Evolutionary conservation across 2,329 filamentous ascomycete genomes (phyloP), one percentile per base, ranked within the genome.

Genomic region (Monosporascus sp.): DNA sequence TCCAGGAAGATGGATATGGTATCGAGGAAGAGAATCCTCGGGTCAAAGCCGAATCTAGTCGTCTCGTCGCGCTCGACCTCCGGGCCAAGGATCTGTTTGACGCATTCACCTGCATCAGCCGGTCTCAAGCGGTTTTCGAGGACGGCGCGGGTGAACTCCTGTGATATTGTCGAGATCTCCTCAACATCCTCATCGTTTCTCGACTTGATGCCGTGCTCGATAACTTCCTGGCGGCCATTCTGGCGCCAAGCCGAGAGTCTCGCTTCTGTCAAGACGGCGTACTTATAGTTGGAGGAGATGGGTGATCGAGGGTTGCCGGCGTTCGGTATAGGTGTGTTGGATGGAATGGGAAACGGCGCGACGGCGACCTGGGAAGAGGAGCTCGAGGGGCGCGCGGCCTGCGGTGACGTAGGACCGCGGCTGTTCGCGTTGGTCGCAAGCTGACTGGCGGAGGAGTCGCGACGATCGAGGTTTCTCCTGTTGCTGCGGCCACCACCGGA

Each of bases 121-220:
- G 89, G 77, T 39, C 81, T 77, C 46, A 97, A 71, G 48, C 85
- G 81, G 43, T 78, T 80, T 64, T 90, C 86, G 14, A 95, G 72
- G 18, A 87, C 85, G 36, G 89, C 85, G 56, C 87, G 85, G 37
- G 94, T 81, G 38, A 97, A 81, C 68, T 99, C 94, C 72, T 96
- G 90, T 61, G 92, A 90, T 22, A 96, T 75, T 15, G 80, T 80
- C 31, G 86, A 85, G 38, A 96, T 74, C 53, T 84, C 82, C 46
- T 86, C 77, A 7, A 81, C 74, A 64, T 95, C 86, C 60, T 88
- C 83, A 59, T 87, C 80, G 37, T 81, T 74, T 61, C 84, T 81
- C 48, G 87, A 85, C 60, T 85, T 77, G 44, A 80, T 69, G 24
- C 86, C 88, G 61, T 82, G 78, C 22, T 83, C 78, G 20, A 93